Percentiles rank a stretch among this genome's conserved stretches.
Evolutionary conservation across 2,329 filamentous ascomycete species (phyloP).

Genomic region (Akanthomyces lecanii): DNA sequence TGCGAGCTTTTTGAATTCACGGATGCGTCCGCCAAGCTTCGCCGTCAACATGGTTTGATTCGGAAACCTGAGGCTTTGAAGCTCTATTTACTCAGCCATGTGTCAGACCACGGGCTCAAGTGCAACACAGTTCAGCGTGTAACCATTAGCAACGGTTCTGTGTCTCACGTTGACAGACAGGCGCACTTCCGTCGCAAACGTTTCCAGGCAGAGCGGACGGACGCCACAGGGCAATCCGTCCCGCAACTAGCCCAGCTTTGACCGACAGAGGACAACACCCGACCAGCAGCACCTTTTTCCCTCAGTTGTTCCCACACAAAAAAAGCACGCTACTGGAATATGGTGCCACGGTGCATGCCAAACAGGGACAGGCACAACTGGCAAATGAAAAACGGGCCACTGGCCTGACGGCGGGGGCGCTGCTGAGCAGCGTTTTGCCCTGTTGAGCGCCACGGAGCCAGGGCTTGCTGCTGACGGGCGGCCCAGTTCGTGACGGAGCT

Average conservation of each 20-base stretch:
- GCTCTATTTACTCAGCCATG: too few relatives aligned
- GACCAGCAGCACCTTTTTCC: background rate
- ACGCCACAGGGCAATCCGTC: background rate
- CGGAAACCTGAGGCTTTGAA: too few relatives aligned
- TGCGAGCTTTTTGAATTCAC: too few relatives aligned
- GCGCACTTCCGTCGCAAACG: conserved; percentile 18
- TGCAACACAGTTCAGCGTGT: too few relatives aligned
- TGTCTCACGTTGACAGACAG: background rate
- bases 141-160: too few relatives aligned
- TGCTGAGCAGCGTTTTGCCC: background rate
- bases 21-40: too few relatives aligned
- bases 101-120: too few relatives aligned
- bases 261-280: background rate
- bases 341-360: background rate
- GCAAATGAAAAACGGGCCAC: conserved; percentile 11
- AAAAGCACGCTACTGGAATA: conserved; percentile 1
- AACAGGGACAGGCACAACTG: background rate
- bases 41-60: too few relatives aligned
- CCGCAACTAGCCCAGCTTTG: background rate
- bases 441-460: background rate
- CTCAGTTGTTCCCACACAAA: background rate
- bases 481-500: conserved; percentile 10
- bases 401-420: background rate
- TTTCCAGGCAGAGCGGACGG: background rate
- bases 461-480: background rate